A percentile compares a stretch with the other conserved stretches of the same genome.
Conservation (phyloP, 257 asterid genomes). For the Primulina tabacum region DNA sequence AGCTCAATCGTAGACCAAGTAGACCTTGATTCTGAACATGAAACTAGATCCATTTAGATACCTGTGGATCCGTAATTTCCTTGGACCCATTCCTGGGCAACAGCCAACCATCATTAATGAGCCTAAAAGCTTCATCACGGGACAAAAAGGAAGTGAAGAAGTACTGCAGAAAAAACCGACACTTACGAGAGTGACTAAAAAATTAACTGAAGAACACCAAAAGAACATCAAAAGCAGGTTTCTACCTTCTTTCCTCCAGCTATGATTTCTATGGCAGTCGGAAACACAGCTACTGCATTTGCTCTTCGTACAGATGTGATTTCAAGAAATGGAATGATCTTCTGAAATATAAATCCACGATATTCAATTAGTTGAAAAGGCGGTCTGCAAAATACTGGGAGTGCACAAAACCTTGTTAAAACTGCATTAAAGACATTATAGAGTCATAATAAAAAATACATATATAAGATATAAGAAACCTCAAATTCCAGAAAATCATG, state of each 20-base stretch:
- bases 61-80: slow-evolving; percentile 62
- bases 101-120: slow-evolving; percentile 84
- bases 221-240: slow-evolving; percentile 18
- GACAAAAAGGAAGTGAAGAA: slow-evolving; percentile 90
- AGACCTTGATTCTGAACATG: slow-evolving; percentile 13
- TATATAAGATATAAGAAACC: not conserved
- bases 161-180: slow-evolving; percentile 53
- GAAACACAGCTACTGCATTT: slow-evolving; percentile 85
- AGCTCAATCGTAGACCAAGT: slow-evolving; percentile 23
- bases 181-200: not conserved
- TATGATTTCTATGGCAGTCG: slow-evolving; percentile 87
- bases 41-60: slow-evolving; percentile 23
- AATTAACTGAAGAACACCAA: slow-evolving; percentile 1
- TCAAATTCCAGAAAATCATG: too few relatives aligned
- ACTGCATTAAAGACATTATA: slow-evolving; percentile 11
- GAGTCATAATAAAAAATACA: slow-evolving; percentile 6
- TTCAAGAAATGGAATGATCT: slow-evolving; percentile 72
- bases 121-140: slow-evolving; percentile 99
- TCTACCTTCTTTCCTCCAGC: slow-evolving; percentile 87
- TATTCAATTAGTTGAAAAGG: slow-evolving; percentile 20
- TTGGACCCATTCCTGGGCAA: slow-evolving; percentile 44
- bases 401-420: not conserved
- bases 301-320: slow-evolving; percentile 83
- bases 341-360: slow-evolving; percentile 39
- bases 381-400: not conserved